Conservation (phyloP, 768 basidiomycete species). For the Clavulina sp. region DNA sequence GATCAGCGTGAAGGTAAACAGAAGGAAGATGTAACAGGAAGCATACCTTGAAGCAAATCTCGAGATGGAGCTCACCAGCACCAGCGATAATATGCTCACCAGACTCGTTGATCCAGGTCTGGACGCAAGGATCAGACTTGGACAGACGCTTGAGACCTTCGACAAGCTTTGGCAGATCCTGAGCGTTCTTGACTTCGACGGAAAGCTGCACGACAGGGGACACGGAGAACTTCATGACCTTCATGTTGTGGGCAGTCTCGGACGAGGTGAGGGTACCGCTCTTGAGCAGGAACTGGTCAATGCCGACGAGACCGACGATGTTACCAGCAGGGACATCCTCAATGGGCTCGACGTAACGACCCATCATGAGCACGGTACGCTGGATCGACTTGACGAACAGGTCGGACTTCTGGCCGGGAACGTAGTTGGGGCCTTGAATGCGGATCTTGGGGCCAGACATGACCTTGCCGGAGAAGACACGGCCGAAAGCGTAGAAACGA, state of each 20-base stretch:
- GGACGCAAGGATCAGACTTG: constrained; percentile 99
- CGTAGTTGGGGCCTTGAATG: constrained; percentile 97
- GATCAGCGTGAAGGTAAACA: neutral
- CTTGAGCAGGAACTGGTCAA: constrained; percentile 99
- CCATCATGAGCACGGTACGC: constrained; percentile 99
- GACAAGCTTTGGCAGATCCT: constrained; percentile 97
- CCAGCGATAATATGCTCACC: constrained; percentile 99
- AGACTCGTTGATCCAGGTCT: constrained; percentile 77
- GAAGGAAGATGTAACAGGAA: neutral
- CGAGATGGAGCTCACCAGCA: constrained; percentile 97
- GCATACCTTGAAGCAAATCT: constrained; percentile 91
- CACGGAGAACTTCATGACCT: constrained; percentile 99
- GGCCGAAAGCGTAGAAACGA: constrained; percentile 99
- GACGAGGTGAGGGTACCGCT: constrained; percentile 93
- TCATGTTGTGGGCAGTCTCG: constrained; percentile 99
- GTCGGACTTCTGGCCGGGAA: constrained; percentile 98
- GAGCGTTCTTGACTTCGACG: constrained; percentile 99
- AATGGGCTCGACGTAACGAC: constrained; percentile 93
- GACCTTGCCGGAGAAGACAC: constrained; percentile 98
- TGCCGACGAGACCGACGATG: constrained; percentile 97
- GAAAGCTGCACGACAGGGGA: constrained; percentile 98
- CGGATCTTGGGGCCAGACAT: constrained; percentile 95
- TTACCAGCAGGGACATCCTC: constrained; percentile 99
- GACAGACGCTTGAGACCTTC: constrained; percentile 99
- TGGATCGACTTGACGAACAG: constrained; percentile 95